phyloP scores from a whole-genome alignment of 805 yeast species.

The Blastobotrys robertii region DNA sequence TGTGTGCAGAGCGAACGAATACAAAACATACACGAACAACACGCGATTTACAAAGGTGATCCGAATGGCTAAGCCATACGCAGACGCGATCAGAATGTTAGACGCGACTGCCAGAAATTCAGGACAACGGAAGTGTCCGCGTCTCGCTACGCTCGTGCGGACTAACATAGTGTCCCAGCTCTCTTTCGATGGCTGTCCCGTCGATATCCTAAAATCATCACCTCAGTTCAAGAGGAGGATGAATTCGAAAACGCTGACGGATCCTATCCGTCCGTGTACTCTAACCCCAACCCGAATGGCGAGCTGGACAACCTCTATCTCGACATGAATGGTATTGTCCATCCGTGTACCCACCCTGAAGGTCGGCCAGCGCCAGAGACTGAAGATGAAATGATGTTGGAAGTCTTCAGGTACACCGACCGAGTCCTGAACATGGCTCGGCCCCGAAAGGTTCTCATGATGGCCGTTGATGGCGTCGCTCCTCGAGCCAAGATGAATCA shows the following conservation, averaged over 20 bases:
- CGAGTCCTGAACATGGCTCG: conserved; percentile 88
- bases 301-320: conserved; percentile 87
- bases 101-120: too few relatives aligned
- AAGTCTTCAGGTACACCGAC: conserved; percentile 86
- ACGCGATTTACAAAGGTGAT: too few relatives aligned
- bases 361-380: conserved; percentile 92
- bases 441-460: conserved; percentile 84
- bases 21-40: too few relatives aligned
- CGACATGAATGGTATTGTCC: conserved; percentile 99
- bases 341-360: conserved; percentile 98
- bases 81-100: too few relatives aligned
- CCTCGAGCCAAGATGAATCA: conserved; percentile 99
- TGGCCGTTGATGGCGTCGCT: conserved; percentile 98
- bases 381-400: conserved; percentile 94
- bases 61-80: too few relatives aligned
- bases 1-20: too few relatives aligned
- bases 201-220: conserved; percentile 88
- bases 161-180: conserved; percentile 81
- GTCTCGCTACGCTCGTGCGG: too few relatives aligned
- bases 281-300: conserved; percentile 84
- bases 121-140: too few relatives aligned
- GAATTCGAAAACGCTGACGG: conserved; percentile 46
- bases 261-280: conserved; percentile 55
- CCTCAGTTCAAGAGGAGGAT: conserved; percentile 78
- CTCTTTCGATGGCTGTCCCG: conserved; percentile 91